Conservation (phyloP, 805 yeast genomes). For the Maudiozyma bulderi region DNA sequence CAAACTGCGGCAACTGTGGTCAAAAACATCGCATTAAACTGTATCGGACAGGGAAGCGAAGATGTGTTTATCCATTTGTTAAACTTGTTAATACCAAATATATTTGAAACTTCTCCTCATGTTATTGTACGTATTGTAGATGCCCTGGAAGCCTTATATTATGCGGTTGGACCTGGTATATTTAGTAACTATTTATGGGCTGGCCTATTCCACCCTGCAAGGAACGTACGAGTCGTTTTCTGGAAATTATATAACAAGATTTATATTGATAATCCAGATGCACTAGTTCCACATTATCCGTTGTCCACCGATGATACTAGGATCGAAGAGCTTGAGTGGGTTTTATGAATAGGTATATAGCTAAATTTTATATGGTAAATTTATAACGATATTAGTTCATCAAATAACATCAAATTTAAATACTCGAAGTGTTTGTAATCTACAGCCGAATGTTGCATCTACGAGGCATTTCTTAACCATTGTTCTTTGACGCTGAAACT, state of each 20-base stretch:
- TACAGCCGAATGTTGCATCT: too few species aligned
- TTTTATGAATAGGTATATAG: constrained; percentile 5
- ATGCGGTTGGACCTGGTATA: constrained; percentile 67
- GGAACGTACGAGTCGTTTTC: constrained; percentile 71
- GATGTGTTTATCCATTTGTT: constrained; percentile 77
- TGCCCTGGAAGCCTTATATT: constrained; percentile 62
- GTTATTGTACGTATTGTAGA: constrained; percentile 77
- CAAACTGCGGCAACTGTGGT: constrained; percentile 91
- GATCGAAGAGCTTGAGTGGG: constrained; percentile 44
- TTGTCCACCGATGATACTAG: constrained; percentile 28
- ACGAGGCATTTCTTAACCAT: too few species aligned
- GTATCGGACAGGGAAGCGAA: constrained; percentile 65
- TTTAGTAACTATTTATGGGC: constrained; percentile 70
- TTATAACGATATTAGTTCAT: background rate
- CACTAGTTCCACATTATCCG: constrained; percentile 81
- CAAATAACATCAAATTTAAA: background rate
- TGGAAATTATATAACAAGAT: constrained; percentile 78
- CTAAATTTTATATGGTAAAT: background rate
- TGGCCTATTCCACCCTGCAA: constrained; percentile 90
- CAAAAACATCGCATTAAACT: constrained; percentile 69
- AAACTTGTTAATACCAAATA: constrained; percentile 76
- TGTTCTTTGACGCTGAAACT: too few species aligned
- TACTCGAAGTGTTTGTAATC: too few species aligned
- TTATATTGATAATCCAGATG: constrained; percentile 63
- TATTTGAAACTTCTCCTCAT: constrained; percentile 93